A percentile compares a stretch with the other conserved stretches of the same genome.
Evolutionary conservation across 2,329 filamentous ascomycete species (phyloP).

Genomic region (Colletotrichum coccodes): DNA sequence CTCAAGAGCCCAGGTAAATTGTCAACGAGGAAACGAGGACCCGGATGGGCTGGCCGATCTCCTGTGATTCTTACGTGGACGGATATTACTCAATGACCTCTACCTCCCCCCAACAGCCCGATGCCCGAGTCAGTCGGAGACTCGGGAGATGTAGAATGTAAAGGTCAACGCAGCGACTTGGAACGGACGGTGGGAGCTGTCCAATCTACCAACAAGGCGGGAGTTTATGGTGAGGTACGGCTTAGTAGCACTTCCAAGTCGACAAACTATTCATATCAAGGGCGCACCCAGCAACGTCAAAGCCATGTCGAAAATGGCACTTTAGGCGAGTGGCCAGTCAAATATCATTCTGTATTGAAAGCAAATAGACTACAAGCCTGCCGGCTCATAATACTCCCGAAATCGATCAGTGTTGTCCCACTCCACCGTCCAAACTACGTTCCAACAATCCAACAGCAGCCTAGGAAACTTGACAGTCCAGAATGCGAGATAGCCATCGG

Average conservation of each 20-base stretch:
- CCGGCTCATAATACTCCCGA: constrained; percentile 73
- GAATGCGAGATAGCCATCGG: constrained; percentile 84
- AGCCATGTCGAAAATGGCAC: too few species aligned
- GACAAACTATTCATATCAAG: too few species aligned
- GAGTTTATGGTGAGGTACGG: too few species aligned
- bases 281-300: too few species aligned
- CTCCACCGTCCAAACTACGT: constrained; percentile 73
- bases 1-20: neutral
- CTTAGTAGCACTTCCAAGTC: too few species aligned
- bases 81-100: too few species aligned
- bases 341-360: neutral
- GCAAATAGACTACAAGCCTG: constrained; percentile 40
- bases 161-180: too few species aligned
- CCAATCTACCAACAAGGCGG: too few species aligned
- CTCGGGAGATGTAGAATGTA: neutral
- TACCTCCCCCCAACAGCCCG: neutral
- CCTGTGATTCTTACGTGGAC: neutral
- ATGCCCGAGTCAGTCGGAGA: neutral
- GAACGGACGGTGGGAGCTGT: too few species aligned
- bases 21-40: neutral
- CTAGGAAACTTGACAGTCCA: constrained; percentile 85
- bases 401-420: constrained; percentile 75
- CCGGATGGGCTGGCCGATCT: neutral
- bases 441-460: constrained; percentile 82
- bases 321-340: too few species aligned